A percentile compares a stretch with the other conserved stretches of the same genome.
phyloP scores from a whole-genome alignment of 345 rosid genomes.

The Eucalyptus tenuipes region DNA sequence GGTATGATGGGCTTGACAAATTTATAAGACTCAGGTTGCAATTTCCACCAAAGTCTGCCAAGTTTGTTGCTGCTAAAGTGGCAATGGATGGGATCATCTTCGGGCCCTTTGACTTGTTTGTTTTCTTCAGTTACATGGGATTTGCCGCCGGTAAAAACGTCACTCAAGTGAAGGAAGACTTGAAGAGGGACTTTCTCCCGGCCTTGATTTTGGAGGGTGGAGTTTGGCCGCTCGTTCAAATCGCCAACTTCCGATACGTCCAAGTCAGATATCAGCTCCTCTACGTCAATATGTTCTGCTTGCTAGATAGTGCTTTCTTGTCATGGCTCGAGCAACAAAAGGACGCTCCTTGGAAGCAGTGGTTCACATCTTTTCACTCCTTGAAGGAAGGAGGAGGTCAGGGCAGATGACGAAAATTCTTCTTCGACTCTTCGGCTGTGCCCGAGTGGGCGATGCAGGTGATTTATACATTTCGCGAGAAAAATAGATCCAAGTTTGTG shows the following conservation, averaged over 20 bases:
- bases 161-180: constrained; percentile 60
- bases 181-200: constrained; percentile 93
- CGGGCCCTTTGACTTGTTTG: constrained; percentile 72
- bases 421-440: neutral
- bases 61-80: constrained; percentile 79
- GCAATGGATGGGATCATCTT: constrained; percentile 84
- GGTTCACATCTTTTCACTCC: constrained; percentile 46
- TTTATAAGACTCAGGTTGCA: constrained; percentile 54
- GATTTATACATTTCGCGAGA: neutral
- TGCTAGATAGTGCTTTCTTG: constrained; percentile 77
- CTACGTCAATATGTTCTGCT: constrained; percentile 79
- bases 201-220: constrained; percentile 81
- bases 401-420: constrained; percentile 15
- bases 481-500: neutral
- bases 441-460: neutral
- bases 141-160: constrained; percentile 55
- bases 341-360: constrained; percentile 92
- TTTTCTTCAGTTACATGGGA: constrained; percentile 90
- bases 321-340: constrained; percentile 93
- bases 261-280: constrained; percentile 87
- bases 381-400: constrained; percentile 45
- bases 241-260: constrained; percentile 72
- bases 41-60: constrained; percentile 48
- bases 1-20: constrained; percentile 82
- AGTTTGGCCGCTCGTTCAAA: constrained; percentile 76